These are phyloP conservation scores for Termitomyces sp. DNA, from an alignment of 768 basidiomycete genomes.

Conservation along the genomic window DNA sequence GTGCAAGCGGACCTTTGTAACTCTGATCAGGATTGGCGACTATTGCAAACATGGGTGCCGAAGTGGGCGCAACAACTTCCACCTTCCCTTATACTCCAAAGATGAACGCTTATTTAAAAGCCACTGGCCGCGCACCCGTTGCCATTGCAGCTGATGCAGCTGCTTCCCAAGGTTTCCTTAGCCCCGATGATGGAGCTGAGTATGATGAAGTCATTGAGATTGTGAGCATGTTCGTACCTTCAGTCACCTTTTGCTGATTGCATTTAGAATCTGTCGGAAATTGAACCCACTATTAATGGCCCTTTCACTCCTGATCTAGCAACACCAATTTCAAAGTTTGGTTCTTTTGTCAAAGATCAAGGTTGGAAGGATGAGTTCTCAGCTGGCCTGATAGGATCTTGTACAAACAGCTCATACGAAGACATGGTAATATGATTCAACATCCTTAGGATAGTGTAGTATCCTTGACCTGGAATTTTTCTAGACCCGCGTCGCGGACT, in stretches of 20 bases:
- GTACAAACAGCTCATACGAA: conserved; percentile 98
- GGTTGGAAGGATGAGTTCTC: conserved; percentile 94
- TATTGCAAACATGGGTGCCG: conserved; percentile 98
- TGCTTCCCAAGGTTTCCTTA: conserved; percentile 70
- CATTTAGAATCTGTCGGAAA: conserved; percentile 73
- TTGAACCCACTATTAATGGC: conserved; percentile 93
- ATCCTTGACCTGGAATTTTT: conserved; percentile 6
- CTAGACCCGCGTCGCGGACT: conserved; percentile 87
- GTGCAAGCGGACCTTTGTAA: background rate
- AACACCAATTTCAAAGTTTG: conserved; percentile 90
- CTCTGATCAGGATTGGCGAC: conserved; percentile 72
- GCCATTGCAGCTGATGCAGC: conserved; percentile 86
- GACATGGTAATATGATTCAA: conserved; percentile 62
- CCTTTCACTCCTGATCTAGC: conserved; percentile 97
- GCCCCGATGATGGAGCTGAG: conserved; percentile 81
- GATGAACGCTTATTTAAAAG: conserved; percentile 87
- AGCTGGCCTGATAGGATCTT: conserved; percentile 94
- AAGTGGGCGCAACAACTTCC: conserved; percentile 99
- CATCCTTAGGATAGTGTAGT: background rate
- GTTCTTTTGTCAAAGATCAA: conserved; percentile 71
- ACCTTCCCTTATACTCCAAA: conserved; percentile 92
- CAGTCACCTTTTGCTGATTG: background rate
- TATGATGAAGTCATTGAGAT: conserved; percentile 96
- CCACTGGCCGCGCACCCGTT: conserved; percentile 84
- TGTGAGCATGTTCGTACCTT: conserved; percentile 40